These are phyloP conservation scores for Phytophthora cryptogea DNA, from an alignment of 352 stramenopile species.

Conservation along the genomic window DNA sequence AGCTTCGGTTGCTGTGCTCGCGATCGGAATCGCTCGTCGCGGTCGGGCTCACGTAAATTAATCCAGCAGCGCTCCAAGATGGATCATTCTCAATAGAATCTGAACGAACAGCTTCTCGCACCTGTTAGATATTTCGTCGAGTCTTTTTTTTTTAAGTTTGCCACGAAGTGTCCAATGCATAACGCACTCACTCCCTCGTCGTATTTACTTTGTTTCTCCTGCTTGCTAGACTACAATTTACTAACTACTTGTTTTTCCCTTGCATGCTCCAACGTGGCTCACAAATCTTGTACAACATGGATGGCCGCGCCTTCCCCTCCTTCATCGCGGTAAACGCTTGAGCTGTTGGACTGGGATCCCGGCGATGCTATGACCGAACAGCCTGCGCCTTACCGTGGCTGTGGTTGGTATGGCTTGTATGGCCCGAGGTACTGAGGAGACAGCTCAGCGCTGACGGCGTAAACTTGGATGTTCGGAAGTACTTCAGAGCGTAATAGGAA, in stretches of 20 bases:
- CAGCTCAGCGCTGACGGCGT: constrained; percentile 79
- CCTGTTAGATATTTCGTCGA: too few species aligned
- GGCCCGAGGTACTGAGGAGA: constrained; percentile 68
- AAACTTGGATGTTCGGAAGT: constrained; percentile 79
- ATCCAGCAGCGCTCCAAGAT: constrained; percentile 8
- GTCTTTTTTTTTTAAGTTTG: too few species aligned
- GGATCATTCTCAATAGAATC: constrained; percentile 12
- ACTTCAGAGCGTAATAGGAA: constrained; percentile 86
- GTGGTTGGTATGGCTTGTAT: constrained; percentile 43
- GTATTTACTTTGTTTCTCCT: constrained; percentile 31
- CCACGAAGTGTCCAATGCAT: neutral
- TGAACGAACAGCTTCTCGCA: neutral
- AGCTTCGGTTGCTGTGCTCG: constrained; percentile 41
- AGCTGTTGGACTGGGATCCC: constrained; percentile 7
- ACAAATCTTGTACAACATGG: constrained; percentile 43
- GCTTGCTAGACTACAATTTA: constrained; percentile 39
- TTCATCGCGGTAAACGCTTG: constrained; percentile 14
- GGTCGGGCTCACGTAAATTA: constrained; percentile 34
- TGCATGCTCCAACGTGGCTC: constrained; percentile 27
- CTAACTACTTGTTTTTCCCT: constrained; percentile 30
- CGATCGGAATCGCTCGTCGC: constrained; percentile 47
- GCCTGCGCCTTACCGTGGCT: constrained; percentile 29
- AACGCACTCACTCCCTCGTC: constrained; percentile 18
- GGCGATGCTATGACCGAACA: constrained; percentile 29
- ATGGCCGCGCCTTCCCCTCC: constrained; percentile 1